Conservation (phyloP, 495 filamentous ascomycete species). For the Penicillium arizonense region DNA sequence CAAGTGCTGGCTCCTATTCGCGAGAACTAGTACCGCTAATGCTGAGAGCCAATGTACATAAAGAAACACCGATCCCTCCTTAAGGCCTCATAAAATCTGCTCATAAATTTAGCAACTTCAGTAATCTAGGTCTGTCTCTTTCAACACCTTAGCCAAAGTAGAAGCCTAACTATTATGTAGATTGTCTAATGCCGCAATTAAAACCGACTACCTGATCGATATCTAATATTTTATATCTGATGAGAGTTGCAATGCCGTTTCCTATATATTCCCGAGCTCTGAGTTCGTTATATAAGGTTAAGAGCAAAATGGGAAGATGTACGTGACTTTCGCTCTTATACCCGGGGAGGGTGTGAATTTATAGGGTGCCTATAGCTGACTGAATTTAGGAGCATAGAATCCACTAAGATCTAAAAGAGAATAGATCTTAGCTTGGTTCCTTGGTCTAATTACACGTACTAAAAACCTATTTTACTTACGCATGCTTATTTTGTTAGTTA, state of each 20-base stretch:
- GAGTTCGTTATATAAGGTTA: conserved; percentile 1
- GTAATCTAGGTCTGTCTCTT: conserved; percentile 2
- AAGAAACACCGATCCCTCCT: conserved; percentile 7
- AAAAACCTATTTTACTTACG: conserved; percentile 1
- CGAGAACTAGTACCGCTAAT: not conserved
- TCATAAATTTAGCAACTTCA: conserved; percentile 1
- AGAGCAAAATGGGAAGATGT: not conserved
- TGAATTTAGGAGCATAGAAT: not conserved
- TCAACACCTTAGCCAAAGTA: not conserved
- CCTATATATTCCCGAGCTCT: conserved; percentile 2
- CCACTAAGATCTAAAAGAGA: not conserved
- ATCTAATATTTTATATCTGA: not conserved
- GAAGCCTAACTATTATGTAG: conserved; percentile 5
- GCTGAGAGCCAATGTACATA: conserved; percentile 3
- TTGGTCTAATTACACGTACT: not conserved
- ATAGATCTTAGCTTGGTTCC: not conserved
- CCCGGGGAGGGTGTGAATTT: conserved; percentile 1
- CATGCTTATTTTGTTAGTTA: conserved; percentile 1
- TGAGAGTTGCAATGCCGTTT: conserved; percentile 1
- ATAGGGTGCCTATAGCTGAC: not conserved
- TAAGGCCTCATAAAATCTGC: conserved; percentile 2
- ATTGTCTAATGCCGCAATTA: conserved; percentile 1
- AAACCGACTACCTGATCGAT: conserved; percentile 6
- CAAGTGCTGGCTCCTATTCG: conserved; percentile 1
- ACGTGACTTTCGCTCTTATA: not conserved